These are phyloP conservation scores for Lachancea mirantina DNA, from an alignment of 805 yeast genomes.

Conservation along the genomic window DNA sequence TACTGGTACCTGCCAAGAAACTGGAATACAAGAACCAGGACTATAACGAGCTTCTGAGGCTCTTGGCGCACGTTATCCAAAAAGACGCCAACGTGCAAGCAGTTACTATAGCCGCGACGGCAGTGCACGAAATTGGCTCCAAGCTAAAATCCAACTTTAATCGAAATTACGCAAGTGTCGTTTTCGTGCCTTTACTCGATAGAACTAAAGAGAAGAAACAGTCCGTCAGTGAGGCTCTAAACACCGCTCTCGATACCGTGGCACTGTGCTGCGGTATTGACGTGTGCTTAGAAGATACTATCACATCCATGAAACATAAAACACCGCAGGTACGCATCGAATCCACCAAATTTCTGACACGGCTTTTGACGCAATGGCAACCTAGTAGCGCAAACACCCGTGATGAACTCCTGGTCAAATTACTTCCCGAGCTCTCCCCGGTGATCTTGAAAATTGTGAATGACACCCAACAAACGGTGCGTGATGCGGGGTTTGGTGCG, in stretches of 20 bases:
- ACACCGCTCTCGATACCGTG: constrained; percentile 56
- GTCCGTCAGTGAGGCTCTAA: constrained; percentile 65
- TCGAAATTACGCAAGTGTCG: constrained; percentile 39
- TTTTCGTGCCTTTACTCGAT: constrained; percentile 62
- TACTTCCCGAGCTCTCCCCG: constrained; percentile 38
- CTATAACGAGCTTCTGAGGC: constrained; percentile 53
- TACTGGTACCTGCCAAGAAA: constrained; percentile 47
- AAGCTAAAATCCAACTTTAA: constrained; percentile 55
- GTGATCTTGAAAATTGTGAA: constrained; percentile 54
- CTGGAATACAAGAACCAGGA: constrained; percentile 48
- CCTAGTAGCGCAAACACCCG: constrained; percentile 5
- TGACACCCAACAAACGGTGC: constrained; percentile 79
- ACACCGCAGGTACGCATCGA: constrained; percentile 79
- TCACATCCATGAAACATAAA: constrained; percentile 60
- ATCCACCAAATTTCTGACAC: constrained; percentile 53
- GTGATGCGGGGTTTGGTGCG: constrained; percentile 69
- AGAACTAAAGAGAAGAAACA: constrained; percentile 85
- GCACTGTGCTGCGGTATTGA: constrained; percentile 44
- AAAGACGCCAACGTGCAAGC: constrained; percentile 88
- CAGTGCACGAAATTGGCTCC: constrained; percentile 51
- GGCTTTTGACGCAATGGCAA: constrained; percentile 45
- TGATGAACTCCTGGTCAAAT: constrained; percentile 9
- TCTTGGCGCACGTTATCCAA: constrained; percentile 56
- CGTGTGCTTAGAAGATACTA: constrained; percentile 52
- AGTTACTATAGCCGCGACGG: constrained; percentile 69